Percentiles rank a stretch among this genome's conserved stretches.
phyloP scores from a whole-genome alignment of 2,329 filamentous ascomycete genomes.

The Hymenoscyphus salicellus region DNA sequence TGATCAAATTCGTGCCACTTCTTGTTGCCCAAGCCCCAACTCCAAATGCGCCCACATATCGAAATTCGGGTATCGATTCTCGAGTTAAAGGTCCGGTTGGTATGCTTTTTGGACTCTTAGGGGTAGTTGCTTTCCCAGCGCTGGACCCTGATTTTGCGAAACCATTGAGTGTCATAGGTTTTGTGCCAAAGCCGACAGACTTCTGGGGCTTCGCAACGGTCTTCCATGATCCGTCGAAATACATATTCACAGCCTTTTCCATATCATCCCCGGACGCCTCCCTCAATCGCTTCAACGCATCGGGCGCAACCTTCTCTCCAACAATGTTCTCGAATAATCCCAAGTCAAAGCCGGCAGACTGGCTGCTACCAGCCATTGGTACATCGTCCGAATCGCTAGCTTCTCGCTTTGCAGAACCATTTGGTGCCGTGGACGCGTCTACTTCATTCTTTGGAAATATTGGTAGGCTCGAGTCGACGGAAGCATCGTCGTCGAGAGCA shows the following conservation, averaged over 20 bases:
- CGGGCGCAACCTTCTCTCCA: conserved; percentile 52
- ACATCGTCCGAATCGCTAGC: conserved; percentile 7
- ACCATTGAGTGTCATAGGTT: conserved; percentile 27
- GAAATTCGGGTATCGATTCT: conserved; percentile 46
- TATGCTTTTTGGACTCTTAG: not conserved
- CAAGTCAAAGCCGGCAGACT: conserved; percentile 48
- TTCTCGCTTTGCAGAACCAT: not conserved
- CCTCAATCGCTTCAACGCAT: conserved; percentile 50
- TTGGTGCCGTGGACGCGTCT: conserved; percentile 23
- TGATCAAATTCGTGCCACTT: conserved; percentile 72
- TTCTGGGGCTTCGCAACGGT: conserved; percentile 10
- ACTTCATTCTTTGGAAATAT: conserved; percentile 23
- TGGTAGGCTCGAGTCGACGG: conserved; percentile 21
- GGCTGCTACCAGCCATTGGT: conserved; percentile 28
- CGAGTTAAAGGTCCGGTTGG: not conserved
- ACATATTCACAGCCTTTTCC: conserved; percentile 65
- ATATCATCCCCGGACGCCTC: conserved; percentile 55
- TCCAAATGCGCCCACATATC: conserved; percentile 91
- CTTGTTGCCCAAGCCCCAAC: conserved; percentile 88
- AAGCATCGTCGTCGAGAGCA: conserved; percentile 21
- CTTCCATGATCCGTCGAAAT: conserved; percentile 67
- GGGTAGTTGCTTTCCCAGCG: conserved; percentile 13
- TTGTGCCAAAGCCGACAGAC: conserved; percentile 10
- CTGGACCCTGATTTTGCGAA: conserved; percentile 25
- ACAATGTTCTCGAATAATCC: conserved; percentile 58